A percentile compares a stretch with the other conserved stretches of the same genome.
Evolutionary conservation across 805 yeast species (phyloP).

Genomic region (Sugiyamaella smithiae): DNA sequence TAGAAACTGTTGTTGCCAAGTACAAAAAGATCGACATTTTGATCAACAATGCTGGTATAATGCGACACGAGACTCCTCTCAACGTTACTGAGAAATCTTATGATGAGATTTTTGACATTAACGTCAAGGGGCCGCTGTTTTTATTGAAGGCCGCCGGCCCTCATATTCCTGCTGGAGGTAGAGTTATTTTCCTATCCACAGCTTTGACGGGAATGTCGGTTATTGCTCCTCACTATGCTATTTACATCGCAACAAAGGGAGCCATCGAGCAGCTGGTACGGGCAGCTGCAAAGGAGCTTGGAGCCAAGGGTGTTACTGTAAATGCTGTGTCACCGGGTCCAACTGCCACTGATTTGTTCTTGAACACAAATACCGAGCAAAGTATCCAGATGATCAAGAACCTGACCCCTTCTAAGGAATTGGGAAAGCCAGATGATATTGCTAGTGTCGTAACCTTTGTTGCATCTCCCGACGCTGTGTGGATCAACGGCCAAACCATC

Average conservation of each 20-base stretch:
- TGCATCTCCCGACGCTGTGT: slow-evolving; percentile 18
- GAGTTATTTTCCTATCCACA: slow-evolving; percentile 21
- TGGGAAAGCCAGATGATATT: slow-evolving; percentile 15
- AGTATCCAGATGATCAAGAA: slow-evolving; percentile 11
- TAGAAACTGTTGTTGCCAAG: slow-evolving; percentile 10
- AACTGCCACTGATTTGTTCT: slow-evolving; percentile 17
- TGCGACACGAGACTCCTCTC: slow-evolving; percentile 8
- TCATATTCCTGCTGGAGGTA: slow-evolving; percentile 18
- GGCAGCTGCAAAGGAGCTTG: slow-evolving; percentile 20
- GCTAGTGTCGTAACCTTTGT: slow-evolving; percentile 18
- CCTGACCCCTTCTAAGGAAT: slow-evolving; percentile 8
- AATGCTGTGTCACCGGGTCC: slow-evolving; percentile 23
- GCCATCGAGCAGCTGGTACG: slow-evolving; percentile 23
- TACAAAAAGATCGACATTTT: slow-evolving; percentile 31
- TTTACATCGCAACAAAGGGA: slow-evolving; percentile 21
- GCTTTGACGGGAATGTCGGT: slow-evolving; percentile 12
- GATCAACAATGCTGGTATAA: slow-evolving; percentile 38
- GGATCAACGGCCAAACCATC: slow-evolving; percentile 22
- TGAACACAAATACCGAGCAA: slow-evolving; percentile 10
- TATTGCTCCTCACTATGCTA: slow-evolving; percentile 12
- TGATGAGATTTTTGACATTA: slow-evolving; percentile 15
- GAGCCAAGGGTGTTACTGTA: slow-evolving; percentile 19
- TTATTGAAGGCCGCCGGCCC: slow-evolving; percentile 19
- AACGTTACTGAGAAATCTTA: slow-evolving; percentile 17
- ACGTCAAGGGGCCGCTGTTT: slow-evolving; percentile 21